Evolutionary conservation across 2,329 filamentous ascomycete genomes (phyloP).

Genomic region (Aspergillus floridensis): DNA sequence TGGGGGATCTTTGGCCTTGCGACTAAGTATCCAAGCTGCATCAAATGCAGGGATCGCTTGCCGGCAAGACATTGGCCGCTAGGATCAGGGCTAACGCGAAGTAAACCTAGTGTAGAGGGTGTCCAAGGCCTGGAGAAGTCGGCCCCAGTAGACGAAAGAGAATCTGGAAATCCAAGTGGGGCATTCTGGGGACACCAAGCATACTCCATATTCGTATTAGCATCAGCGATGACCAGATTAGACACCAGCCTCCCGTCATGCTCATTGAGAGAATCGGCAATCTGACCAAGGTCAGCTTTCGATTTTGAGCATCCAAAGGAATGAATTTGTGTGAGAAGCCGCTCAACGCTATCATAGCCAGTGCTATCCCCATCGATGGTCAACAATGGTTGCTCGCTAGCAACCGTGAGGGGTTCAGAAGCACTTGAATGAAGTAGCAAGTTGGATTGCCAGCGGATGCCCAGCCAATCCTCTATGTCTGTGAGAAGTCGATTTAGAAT

Average conservation of each 20-base stretch:
- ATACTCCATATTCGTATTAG: slow-evolving; percentile 19
- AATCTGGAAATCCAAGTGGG: slow-evolving; percentile 31
- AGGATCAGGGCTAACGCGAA: slow-evolving; percentile 26
- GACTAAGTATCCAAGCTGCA: slow-evolving; percentile 39
- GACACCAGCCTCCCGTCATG: slow-evolving; percentile 31
- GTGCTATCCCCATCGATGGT: slow-evolving; percentile 25
- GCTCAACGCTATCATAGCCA: slow-evolving; percentile 24
- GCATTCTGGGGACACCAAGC: slow-evolving; percentile 35
- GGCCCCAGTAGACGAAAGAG: slow-evolving; percentile 2
- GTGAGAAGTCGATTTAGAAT: slow-evolving; percentile 27
- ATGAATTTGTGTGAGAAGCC: slow-evolving; percentile 28
- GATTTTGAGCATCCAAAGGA: slow-evolving; percentile 34
- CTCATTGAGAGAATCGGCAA: slow-evolving; percentile 36
- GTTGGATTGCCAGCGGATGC: slow-evolving; percentile 28
- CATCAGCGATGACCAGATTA: slow-evolving; percentile 12
- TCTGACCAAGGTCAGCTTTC: slow-evolving; percentile 21
- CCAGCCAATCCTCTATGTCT: slow-evolving; percentile 32
- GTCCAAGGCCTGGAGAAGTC: slow-evolving; percentile 16
- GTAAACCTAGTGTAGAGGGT: slow-evolving; percentile 31
- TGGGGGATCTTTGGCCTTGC: slow-evolving; percentile 16
- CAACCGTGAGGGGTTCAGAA: slow-evolving; percentile 15
- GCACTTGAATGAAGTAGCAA: slow-evolving; percentile 19
- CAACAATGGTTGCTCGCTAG: slow-evolving; percentile 22
- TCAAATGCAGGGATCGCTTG: slow-evolving; percentile 29
- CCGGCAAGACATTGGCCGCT: slow-evolving; percentile 20